phyloP scores from a whole-genome alignment of 2,329 filamentous ascomycete species.

The Epicoccum sorghinum region DNA sequence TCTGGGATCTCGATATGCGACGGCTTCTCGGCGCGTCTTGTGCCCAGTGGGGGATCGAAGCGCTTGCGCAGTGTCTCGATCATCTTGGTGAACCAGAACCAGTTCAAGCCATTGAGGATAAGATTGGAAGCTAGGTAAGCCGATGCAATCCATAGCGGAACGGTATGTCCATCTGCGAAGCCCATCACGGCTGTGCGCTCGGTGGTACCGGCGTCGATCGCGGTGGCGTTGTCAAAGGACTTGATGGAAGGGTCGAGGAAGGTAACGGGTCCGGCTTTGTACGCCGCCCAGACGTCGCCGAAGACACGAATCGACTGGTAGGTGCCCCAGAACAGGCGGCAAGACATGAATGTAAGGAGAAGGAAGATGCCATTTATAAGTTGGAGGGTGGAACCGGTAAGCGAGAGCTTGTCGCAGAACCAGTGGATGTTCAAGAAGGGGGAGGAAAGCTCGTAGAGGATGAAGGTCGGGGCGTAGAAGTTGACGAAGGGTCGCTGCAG shows the following conservation, averaged over 20 bases:
- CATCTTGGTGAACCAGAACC: slow-evolving; percentile 90
- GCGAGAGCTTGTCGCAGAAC: slow-evolving; percentile 86
- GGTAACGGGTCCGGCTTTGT: slow-evolving; percentile 32
- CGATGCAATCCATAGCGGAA: slow-evolving; percentile 73
- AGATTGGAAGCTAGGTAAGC: slow-evolving; percentile 74
- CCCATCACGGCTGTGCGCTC: slow-evolving; percentile 55
- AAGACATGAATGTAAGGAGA: slow-evolving; percentile 75
- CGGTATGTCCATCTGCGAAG: slow-evolving; percentile 49
- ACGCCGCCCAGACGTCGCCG: slow-evolving; percentile 65
- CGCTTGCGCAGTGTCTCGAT: slow-evolving; percentile 77
- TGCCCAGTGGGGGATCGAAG: slow-evolving; percentile 66
- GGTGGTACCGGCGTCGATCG: slow-evolving; percentile 19
- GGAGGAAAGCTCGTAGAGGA: slow-evolving; percentile 85
- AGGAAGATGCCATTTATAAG: slow-evolving; percentile 78
- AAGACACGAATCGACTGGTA: slow-evolving; percentile 71
- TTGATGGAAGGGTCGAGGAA: slow-evolving; percentile 38
- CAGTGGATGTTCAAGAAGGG: slow-evolving; percentile 89
- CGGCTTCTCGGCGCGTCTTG: slow-evolving; percentile 33
- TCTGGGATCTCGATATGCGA: slow-evolving; percentile 22
- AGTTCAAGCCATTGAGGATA: slow-evolving; percentile 76
- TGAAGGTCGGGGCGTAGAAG: slow-evolving; percentile 80
- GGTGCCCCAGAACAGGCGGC: slow-evolving; percentile 78
- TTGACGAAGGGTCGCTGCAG: slow-evolving; percentile 79
- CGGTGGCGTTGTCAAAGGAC: slow-evolving; percentile 32
- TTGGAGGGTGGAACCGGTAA: slow-evolving; percentile 76